Evolutionary conservation across 768 basidiomycete species (phyloP), one percentile per base, ranked within the genome.

Genomic region (Leucocoprinus birnbaumii): DNA sequence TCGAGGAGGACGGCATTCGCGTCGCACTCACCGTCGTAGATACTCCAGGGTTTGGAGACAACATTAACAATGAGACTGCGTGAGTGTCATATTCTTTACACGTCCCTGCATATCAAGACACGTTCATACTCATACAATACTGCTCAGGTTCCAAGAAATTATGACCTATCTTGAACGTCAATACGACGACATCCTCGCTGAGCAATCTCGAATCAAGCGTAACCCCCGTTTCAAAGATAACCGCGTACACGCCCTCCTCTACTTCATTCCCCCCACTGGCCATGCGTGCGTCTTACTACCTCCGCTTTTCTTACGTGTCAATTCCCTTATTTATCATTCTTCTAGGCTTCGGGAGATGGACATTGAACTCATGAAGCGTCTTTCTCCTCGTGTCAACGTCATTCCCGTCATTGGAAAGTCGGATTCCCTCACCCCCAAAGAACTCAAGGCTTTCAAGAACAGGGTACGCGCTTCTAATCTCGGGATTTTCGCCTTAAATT

Each of bases 171-270:
- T 96, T 56, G 92, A 96, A 72, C 83, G 91, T 40, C 91, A 94
- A 78, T 94, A 93, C 75, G 92, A 94, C 63, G 91, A 94, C 64
- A 91, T 94, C 62, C 79, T 96, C 50, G 89, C 91, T 19, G 79
- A 80, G 58, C 92, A 94, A 75, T 91, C 88, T 31, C 80, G 93
- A 59, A 96, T 94, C 73, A 94, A 89, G 79, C 90, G 93, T 75
- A 93, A 94, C 71, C 91, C 92, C 21, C 82, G 90, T 55, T 94
- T 94, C 81, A 83, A 84, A 60, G 93, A 96, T 71, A 93, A 90
- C 74, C 78, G 93, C 55, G 87, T 94, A 3, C 91, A 94, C 65
- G 89, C 88, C 37, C 75, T 93, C 24, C 78, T 94, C 47, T 94
- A 94, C 76, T 96, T 96, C 69, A 92, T 94, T 67, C 79, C 91